These are phyloP conservation scores for Aphanomyces euteiches DNA, from an alignment of 352 stramenopile genomes.

Conservation along the genomic window DNA sequence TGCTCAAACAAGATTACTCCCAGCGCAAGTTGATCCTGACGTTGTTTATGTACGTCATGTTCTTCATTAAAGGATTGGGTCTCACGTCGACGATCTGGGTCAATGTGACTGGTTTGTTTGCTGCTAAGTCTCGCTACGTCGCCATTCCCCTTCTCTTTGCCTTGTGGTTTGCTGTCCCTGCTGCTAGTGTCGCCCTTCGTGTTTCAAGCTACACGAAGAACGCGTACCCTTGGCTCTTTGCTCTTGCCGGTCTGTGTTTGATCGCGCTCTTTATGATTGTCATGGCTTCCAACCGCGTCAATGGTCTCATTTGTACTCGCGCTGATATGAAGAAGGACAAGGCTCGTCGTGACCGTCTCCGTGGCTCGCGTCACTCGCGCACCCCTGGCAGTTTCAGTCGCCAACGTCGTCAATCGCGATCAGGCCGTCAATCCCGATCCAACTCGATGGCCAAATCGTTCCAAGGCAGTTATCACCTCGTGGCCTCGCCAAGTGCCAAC, in stretches of 20 bases:
- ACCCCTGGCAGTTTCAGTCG: slow-evolving; percentile 56
- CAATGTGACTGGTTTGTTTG: slow-evolving; percentile 67
- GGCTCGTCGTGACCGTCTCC: slow-evolving; percentile 46
- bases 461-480: slow-evolving; percentile 25
- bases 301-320: slow-evolving; percentile 70
- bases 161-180: slow-evolving; percentile 67
- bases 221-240: slow-evolving; percentile 61
- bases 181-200: slow-evolving; percentile 36
- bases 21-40: slow-evolving; percentile 58
- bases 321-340: slow-evolving; percentile 53
- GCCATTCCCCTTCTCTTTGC: slow-evolving; percentile 67
- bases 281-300: slow-evolving; percentile 51
- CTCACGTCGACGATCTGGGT: slow-evolving; percentile 72
- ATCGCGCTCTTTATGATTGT: slow-evolving; percentile 48
- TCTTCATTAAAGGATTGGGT: slow-evolving; percentile 76
- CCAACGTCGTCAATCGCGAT: slow-evolving; percentile 60
- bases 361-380: slow-evolving; percentile 49
- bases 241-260: slow-evolving; percentile 44
- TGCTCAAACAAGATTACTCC: slow-evolving; percentile 50
- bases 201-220: slow-evolving; percentile 31
- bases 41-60: slow-evolving; percentile 61
- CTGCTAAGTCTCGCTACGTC: slow-evolving; percentile 53
- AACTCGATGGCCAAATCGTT: slow-evolving; percentile 22
- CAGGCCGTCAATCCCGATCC: slow-evolving; percentile 21
- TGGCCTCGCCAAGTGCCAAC: slow-evolving; percentile 15